Evolutionary conservation across 202 grass and related monocot species (phyloP), one percentile per base, ranked within the genome.

Genomic region (Brachypodium distachyon): DNA sequence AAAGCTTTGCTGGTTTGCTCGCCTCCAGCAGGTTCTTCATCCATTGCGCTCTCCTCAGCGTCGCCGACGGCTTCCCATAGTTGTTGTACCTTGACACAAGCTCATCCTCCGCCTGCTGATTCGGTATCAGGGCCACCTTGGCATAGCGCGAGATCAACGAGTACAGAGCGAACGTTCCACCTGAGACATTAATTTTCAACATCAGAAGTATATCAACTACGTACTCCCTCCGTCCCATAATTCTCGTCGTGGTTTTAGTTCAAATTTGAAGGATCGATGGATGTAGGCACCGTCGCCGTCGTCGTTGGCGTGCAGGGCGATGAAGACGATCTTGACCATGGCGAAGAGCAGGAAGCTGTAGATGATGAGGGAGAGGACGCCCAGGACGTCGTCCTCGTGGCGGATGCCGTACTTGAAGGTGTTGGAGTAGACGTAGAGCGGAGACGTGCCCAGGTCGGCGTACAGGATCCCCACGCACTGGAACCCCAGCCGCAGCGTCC

Each of bases 151-250:
- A 90, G 63, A 96, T 84, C 28, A 92, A 26, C 16, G 93, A 96
- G 79, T 96, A 96, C 4, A 96, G 78, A 0, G 90, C 93, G 25
- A 96, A 96, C 28, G 93, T 93, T 1, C 93, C 93, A 9, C 93
- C 87, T 96, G 73, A 72, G 28, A 58, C 14, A 26, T 0, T 6
- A 14, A 18, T 29, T 7, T 13, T 10, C 18, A n/a, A n/a, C n/a
- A n/a, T n/a, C n/a, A n/a, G n/a, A n/a, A n/a, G n/a, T n/a, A n/a
- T n/a, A n/a, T n/a, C n/a, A n/a, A n/a, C n/a, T n/a, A n/a, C n/a
- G n/a, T n/a, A n/a, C n/a, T n/a, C n/a, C n/a, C n/a, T n/a, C n/a
- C n/a, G n/a, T n/a, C n/a, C n/a, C n/a, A n/a, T n/a, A n/a, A n/a
- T n/a, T n/a, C n/a, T n/a, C n/a, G n/a, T n/a, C n/a, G n/a, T n/a